Conservation (phyloP, 2,329 filamentous ascomycete species). For the Fusarium oxysporum region DNA sequence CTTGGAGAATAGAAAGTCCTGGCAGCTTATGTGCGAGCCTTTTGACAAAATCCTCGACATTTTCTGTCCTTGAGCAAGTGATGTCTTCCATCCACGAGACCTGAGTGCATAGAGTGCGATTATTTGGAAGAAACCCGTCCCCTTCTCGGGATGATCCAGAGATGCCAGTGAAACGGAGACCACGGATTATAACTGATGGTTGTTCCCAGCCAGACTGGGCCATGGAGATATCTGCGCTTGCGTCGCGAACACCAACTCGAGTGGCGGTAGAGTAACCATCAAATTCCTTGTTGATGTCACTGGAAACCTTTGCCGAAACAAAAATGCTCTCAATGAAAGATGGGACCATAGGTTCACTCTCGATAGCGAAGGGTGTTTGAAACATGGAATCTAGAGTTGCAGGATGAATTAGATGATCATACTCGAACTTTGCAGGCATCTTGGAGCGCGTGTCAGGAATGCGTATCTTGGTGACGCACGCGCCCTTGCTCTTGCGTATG, state of each 20-base stretch:
- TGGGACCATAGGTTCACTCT: conserved; percentile 62
- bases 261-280: conserved; percentile 56
- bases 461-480: conserved; percentile 54
- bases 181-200: conserved; percentile 57
- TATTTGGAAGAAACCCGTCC: conserved; percentile 58
- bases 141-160: conserved; percentile 40
- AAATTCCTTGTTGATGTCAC: conserved; percentile 51
- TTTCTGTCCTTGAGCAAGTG: conserved; percentile 36
- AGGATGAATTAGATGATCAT: conserved; percentile 67
- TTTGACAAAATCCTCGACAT: conserved; percentile 46
- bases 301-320: conserved; percentile 55
- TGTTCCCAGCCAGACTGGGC: conserved; percentile 48
- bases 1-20: conserved; percentile 53
- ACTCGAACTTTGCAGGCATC: conserved; percentile 67
- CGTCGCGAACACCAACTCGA: conserved; percentile 52
- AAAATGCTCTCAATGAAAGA: conserved; percentile 59
- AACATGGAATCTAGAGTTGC: conserved; percentile 68
- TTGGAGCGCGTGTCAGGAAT: conserved; percentile 62
- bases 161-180: conserved; percentile 57
- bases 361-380: conserved; percentile 62
- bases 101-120: conserved; percentile 62
- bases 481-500: conserved; percentile 47
- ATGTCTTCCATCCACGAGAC: conserved; percentile 60
- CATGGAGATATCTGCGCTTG: conserved; percentile 59
- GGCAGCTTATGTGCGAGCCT: conserved; percentile 56